These are phyloP conservation scores for Amanita pallidorosea DNA, from an alignment of 768 basidiomycete genomes.

Conservation along the genomic window DNA sequence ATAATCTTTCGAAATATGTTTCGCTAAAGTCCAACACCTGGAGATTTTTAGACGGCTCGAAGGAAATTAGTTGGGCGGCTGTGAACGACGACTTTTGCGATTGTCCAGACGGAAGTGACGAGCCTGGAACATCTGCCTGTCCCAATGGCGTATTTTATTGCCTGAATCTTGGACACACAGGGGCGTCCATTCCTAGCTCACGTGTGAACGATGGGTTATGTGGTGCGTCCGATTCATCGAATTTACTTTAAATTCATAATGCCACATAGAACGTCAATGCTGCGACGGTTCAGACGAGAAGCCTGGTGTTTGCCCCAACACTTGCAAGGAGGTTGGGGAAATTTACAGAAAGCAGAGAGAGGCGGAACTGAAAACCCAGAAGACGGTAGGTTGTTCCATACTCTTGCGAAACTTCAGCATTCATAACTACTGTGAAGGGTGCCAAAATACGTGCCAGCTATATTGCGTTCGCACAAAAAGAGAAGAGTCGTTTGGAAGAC, in stretches of 20 bases:
- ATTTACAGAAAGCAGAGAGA: slow-evolving; percentile 55
- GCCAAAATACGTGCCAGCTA: slow-evolving; percentile 87
- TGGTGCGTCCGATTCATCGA: slow-evolving; percentile 39
- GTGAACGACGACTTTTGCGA: slow-evolving; percentile 96
- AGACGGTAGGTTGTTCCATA: slow-evolving; percentile 46
- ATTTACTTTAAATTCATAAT: slow-evolving; percentile 9
- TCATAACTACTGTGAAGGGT: slow-evolving; percentile 38
- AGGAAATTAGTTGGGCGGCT: slow-evolving; percentile 65
- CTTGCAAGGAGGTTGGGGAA: slow-evolving; percentile 67
- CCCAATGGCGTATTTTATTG: slow-evolving; percentile 73
- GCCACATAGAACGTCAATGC: slow-evolving; percentile 65
- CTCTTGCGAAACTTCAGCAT: background rate
- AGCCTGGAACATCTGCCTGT: slow-evolving; percentile 92
- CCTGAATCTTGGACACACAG: slow-evolving; percentile 80
- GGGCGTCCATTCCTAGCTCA: slow-evolving; percentile 65
- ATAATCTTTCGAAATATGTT: slow-evolving; percentile 43
- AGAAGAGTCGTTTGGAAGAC: slow-evolving; percentile 73
- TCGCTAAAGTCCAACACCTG: slow-evolving; percentile 47
- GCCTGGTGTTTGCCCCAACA: slow-evolving; percentile 67
- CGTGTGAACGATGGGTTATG: slow-evolving; percentile 91
- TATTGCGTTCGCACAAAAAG: slow-evolving; percentile 78
- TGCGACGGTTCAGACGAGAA: slow-evolving; percentile 96
- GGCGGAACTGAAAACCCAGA: slow-evolving; percentile 67
- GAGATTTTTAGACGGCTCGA: slow-evolving; percentile 75
- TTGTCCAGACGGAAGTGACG: slow-evolving; percentile 90